Evolutionary conservation across 805 yeast genomes (phyloP).

Genomic region (Ogataea trehalophila): DNA sequence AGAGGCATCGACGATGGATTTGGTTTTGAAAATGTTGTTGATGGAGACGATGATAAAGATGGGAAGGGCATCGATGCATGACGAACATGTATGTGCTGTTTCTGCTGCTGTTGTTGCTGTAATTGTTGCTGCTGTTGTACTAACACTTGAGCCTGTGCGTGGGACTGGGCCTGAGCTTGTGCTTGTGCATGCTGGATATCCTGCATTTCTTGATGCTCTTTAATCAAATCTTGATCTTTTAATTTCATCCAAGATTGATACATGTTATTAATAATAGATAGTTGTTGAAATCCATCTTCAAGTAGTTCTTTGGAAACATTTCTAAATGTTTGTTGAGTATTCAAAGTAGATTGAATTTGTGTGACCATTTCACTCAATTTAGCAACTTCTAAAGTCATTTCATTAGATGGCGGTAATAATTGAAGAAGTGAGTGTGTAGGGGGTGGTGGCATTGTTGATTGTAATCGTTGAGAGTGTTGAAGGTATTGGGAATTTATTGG

Average conservation of each 20-base stretch:
- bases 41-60: neutral
- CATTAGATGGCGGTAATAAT: neutral
- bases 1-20: neutral
- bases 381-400: slow-evolving; percentile 10
- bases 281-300: slow-evolving; percentile 15
- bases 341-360: slow-evolving; percentile 15
- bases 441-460: neutral
- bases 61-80: slow-evolving; percentile 4
- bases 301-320: slow-evolving; percentile 16
- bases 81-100: slow-evolving; percentile 1
- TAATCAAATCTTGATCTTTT: slow-evolving; percentile 11
- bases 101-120: slow-evolving; percentile 2
- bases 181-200: neutral
- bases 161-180: neutral
- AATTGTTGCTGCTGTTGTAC: neutral
- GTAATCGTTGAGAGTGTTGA: neutral
- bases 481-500: slow-evolving; percentile 2
- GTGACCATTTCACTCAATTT: slow-evolving; percentile 14
- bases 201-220: slow-evolving; percentile 1
- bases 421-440: neutral
- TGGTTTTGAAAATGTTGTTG: neutral
- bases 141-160: neutral
- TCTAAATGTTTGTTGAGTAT: slow-evolving; percentile 5
- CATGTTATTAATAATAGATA: slow-evolving; percentile 8
- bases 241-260: slow-evolving; percentile 15